Evolutionary conservation across 2,329 filamentous ascomycete species (phyloP).

Genomic region (Aspergillus latus): DNA sequence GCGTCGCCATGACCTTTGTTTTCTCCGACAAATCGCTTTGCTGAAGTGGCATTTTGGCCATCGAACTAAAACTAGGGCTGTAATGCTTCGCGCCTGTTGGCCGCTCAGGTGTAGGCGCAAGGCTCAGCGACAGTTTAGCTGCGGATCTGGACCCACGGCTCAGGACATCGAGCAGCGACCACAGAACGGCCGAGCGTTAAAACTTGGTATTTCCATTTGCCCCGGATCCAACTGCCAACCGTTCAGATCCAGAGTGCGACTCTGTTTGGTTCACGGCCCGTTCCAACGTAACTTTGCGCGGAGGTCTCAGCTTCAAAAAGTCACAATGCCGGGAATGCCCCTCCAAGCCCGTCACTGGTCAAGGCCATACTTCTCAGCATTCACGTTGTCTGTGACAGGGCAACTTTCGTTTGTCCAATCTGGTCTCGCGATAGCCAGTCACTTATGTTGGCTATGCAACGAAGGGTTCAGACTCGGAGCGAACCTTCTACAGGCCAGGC

Average conservation of each 20-base stretch:
- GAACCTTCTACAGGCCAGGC: slow-evolving; percentile 23
- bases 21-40: slow-evolving; percentile 20
- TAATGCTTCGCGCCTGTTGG: slow-evolving; percentile 20
- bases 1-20: slow-evolving; percentile 20
- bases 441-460: slow-evolving; percentile 13
- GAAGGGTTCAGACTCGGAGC: slow-evolving; percentile 25
- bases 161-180: slow-evolving; percentile 8
- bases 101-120: slow-evolving; percentile 12
- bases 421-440: background rate
- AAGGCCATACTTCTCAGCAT: slow-evolving; percentile 4
- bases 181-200: background rate
- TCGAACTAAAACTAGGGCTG: slow-evolving; percentile 18
- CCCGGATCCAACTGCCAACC: slow-evolving; percentile 8
- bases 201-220: background rate
- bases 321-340: background rate
- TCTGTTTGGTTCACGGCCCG: slow-evolving; percentile 16
- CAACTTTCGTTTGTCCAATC: background rate
- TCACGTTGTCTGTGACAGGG: slow-evolving; percentile 14
- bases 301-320: slow-evolving; percentile 19
- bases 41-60: slow-evolving; percentile 7
- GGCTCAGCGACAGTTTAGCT: slow-evolving; percentile 23
- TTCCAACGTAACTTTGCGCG: slow-evolving; percentile 12
- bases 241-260: slow-evolving; percentile 12
- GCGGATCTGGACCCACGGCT: slow-evolving; percentile 29
- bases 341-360: slow-evolving; percentile 16